Conservation (phyloP, 495 filamentous ascomycete species). For the Xylaria telfairii region DNA sequence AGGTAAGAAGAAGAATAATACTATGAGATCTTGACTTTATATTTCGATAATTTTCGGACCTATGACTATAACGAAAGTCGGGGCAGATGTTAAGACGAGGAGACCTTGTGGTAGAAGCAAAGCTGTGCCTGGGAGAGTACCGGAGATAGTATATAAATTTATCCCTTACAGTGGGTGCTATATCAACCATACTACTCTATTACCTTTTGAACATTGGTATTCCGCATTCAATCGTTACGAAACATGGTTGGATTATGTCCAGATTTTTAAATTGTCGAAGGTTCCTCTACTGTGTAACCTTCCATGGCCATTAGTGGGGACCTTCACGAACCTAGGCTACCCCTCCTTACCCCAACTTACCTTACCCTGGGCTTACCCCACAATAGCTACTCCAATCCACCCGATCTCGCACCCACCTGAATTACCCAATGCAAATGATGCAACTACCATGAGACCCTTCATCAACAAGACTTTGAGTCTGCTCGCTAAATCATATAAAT, state of each 20-base stretch:
- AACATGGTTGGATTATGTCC: not conserved
- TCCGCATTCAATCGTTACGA: not conserved
- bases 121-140: not conserved
- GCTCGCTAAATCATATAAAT: slow-evolving; percentile 20
- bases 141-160: not conserved
- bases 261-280: no score
- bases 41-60: not conserved
- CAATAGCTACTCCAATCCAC: slow-evolving; percentile 13
- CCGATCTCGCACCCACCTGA: slow-evolving; percentile 7
- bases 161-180: not conserved
- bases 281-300: no score
- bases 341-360: slow-evolving; percentile 1
- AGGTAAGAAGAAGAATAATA: not conserved
- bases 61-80: not conserved
- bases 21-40: not conserved
- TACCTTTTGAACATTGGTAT: not conserved
- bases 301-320: not conserved
- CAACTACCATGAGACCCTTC: slow-evolving; percentile 34
- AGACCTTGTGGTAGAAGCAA: no score
- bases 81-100: not conserved
- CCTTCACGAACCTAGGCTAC: not conserved
- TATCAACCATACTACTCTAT: not conserved
- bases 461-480: slow-evolving; percentile 20
- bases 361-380: not conserved
- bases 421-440: slow-evolving; percentile 9